Conservation (phyloP, 169 alveolate species). For the Neospora caninum region DNA sequence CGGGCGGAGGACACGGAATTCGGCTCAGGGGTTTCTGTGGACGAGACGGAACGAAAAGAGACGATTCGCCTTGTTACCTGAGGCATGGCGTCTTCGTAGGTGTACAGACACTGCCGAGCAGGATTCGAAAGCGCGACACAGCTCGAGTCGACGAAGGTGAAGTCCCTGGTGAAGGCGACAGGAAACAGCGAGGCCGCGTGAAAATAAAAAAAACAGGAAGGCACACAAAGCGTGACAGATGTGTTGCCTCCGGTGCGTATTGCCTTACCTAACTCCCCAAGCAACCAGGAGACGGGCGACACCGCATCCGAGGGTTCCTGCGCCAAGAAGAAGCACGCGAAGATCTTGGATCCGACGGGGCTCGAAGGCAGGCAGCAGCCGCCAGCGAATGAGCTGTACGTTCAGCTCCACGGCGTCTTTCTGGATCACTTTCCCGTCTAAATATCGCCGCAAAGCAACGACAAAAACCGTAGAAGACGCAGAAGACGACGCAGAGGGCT, state of each 20-base stretch:
- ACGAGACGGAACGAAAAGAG: too few species aligned
- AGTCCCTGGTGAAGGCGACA: constrained; percentile 71
- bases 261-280: constrained; percentile 89
- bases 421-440: constrained; percentile 84
- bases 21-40: too few species aligned
- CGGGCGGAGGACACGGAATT: too few species aligned
- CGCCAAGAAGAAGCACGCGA: constrained; percentile 88
- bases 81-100: constrained; percentile 89
- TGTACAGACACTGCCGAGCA: constrained; percentile 91
- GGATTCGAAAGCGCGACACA: constrained; percentile 92
- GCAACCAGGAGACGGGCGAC: constrained; percentile 90
- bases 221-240: too few species aligned
- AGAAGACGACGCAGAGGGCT: background rate
- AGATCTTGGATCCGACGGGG: constrained; percentile 78
- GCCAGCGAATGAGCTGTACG: constrained; percentile 94
- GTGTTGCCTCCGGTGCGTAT: background rate
- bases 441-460: constrained; percentile 80
- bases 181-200: background rate
- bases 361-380: constrained; percentile 88
- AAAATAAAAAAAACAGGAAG: background rate
- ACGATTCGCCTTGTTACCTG: constrained; percentile 49
- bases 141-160: constrained; percentile 92
- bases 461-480: constrained; percentile 20
- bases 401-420: constrained; percentile 91
- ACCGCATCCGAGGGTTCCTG: constrained; percentile 88